phyloP scores from a whole-genome alignment of 108 stramenopile species.

The Skeletonema tropicum region DNA sequence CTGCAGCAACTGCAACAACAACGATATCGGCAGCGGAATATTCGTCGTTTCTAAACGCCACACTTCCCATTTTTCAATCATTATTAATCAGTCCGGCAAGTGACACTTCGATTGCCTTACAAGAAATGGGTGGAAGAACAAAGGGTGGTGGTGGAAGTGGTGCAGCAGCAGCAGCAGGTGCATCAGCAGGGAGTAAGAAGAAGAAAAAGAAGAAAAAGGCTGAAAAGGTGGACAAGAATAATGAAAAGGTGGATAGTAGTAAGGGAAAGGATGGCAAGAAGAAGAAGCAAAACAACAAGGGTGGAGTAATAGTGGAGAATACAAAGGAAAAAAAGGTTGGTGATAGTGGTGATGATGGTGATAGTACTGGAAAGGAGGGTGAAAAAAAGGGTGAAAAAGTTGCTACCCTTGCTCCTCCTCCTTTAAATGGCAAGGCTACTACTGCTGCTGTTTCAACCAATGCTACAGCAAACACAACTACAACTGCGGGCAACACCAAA shows the following conservation, averaged over 20 bases:
- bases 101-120: not conserved
- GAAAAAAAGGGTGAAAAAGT: not conserved
- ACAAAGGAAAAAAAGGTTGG: not conserved
- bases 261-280: not conserved
- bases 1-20: too few relatives aligned
- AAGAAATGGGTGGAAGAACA: not conserved
- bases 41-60: not conserved
- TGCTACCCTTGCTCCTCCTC: not conserved
- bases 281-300: not conserved
- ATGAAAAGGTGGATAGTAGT: too few relatives aligned
- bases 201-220: not conserved
- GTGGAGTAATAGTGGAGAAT: too few relatives aligned
- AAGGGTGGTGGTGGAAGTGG: not conserved
- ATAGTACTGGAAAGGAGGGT: not conserved
- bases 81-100: not conserved
- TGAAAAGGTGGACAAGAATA: not conserved
- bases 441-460: not conserved
- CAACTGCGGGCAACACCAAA: not conserved
- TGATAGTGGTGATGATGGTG: not conserved
- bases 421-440: not conserved
- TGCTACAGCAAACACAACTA: not conserved
- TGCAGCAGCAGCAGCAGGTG: not conserved
- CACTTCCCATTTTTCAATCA: not conserved
- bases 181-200: not conserved
- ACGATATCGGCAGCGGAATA: not conserved